Evolutionary conservation across 1,284 basidiomycete species (phyloP).

Genomic region (Tilletia setariae): DNA sequence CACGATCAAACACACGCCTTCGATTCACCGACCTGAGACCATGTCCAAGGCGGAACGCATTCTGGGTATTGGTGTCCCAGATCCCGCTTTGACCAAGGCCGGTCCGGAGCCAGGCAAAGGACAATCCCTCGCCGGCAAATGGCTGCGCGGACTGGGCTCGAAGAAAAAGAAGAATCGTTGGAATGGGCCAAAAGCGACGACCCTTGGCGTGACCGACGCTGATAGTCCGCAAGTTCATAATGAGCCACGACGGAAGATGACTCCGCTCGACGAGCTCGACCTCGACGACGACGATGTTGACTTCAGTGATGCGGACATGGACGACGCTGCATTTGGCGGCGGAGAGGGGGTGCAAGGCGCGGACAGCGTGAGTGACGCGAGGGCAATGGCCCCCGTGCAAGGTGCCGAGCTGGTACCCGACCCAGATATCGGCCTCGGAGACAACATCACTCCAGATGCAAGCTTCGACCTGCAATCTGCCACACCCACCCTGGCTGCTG

Average conservation of each 20-base stretch:
- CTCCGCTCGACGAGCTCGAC: conserved; percentile 27
- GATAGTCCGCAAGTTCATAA: conserved; percentile 23
- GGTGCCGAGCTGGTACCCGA: neutral
- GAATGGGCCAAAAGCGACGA: neutral
- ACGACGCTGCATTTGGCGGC: neutral
- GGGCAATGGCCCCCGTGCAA: neutral
- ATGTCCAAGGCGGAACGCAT: conserved; percentile 43
- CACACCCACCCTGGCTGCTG: conserved; percentile 14
- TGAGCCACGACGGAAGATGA: conserved; percentile 19
- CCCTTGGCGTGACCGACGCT: neutral
- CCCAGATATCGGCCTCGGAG: conserved; percentile 10
- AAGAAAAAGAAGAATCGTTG: conserved; percentile 22
- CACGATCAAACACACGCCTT: conserved; percentile 44
- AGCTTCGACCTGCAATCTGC: conserved; percentile 45
- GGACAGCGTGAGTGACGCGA: conserved; percentile 8
- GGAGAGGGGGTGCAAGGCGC: conserved; percentile 2
- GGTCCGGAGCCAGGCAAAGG: conserved; percentile 22
- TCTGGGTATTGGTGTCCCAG: conserved; percentile 38
- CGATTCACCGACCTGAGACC: conserved; percentile 26
- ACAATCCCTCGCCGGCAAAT: conserved; percentile 45
- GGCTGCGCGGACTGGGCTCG: conserved; percentile 42
- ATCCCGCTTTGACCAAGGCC: conserved; percentile 22
- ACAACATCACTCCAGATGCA: conserved; percentile 37
- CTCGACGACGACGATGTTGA: conserved; percentile 35
- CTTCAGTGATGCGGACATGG: conserved; percentile 19